Base-by-base conservation (phyloP, 495 filamentous ascomycete genomes). In the Neurospora sublineolata region DNA sequence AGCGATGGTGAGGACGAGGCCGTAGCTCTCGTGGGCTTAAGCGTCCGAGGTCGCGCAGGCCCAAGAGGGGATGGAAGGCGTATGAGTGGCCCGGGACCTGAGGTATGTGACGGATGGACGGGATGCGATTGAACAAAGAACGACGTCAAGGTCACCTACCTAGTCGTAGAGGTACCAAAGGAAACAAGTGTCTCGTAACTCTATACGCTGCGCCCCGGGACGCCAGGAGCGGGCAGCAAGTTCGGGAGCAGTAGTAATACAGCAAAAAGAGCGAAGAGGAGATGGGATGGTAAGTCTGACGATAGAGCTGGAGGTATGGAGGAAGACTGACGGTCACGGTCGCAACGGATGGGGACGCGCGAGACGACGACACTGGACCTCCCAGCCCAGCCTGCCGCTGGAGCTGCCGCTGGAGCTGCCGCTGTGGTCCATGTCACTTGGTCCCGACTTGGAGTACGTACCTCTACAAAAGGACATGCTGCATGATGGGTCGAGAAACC, bases 141-240 rank as follows among this genome's bases (percentile, higher is more conserved):
- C 52, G 52, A 64, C 52, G 27, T 64, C 52, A 64, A 64, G 52
- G 4, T 38, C 58, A 71, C 30, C 42, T 64, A 39, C 64, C 69
- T 64, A 64, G 33, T 64, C 52, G 52, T 30, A 58, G 69, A 7
- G 37, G 71, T 76, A 77, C 40, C 78, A 75, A 77, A 75, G 33
- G 69, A 71, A 58, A 73, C 70, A 76, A 64, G 27, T 64, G 27
- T 64, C 52, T 64, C 52, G 52, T 64, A 27, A 77, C 64, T 76
- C 44, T 80, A 77, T 77, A 80, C 72, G 75, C 69, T 76, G 80
- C 80, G 77, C 73, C 80, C 79, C 79, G 79, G 79, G 76, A 52
- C 74, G 58, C 78, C 79, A 79, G 80, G 80, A 76, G 78, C 75
- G 80, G 75, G 78, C 75, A 79, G 76, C 75, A 79, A 77, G 75